Percentiles rank a stretch among this genome's conserved stretches.
phyloP scores from a whole-genome alignment of 768 basidiomycete species.

The Lyophyllum semitale region DNA sequence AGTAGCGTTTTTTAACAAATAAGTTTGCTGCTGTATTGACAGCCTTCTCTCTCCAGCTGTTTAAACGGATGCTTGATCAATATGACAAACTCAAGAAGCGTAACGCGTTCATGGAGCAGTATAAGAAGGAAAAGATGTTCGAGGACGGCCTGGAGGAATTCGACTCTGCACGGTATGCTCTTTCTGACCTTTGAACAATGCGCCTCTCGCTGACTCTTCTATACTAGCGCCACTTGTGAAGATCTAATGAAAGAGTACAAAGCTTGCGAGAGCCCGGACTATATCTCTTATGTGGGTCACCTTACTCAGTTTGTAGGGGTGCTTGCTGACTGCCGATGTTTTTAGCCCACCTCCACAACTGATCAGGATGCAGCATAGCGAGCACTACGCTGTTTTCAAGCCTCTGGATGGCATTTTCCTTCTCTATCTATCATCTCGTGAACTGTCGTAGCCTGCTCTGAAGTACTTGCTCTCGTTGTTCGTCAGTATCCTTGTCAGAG shows the following conservation, averaged over 20 bases:
- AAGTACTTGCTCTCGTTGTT: no score
- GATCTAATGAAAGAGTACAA: conserved; percentile 92
- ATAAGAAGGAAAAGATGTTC: conserved; percentile 97
- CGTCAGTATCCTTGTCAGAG: no score
- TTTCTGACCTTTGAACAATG: background rate
- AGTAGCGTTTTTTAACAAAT: conserved; percentile 31
- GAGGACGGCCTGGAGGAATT: conserved; percentile 93
- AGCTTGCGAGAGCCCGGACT: conserved; percentile 93
- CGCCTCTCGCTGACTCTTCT: no score
- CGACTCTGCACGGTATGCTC: conserved; percentile 86
- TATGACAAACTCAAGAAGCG: conserved; percentile 85
- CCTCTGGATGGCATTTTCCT: no score
- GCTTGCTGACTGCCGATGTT: no score
- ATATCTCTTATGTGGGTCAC: conserved; percentile 68
- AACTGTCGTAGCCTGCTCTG: no score
- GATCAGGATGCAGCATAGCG: no score
- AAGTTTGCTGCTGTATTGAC: conserved; percentile 5
- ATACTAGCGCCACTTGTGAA: conserved; percentile 74
- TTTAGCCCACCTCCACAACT: no score
- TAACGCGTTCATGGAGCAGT: conserved; percentile 96
- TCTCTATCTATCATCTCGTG: no score
- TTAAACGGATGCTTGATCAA: conserved; percentile 95
- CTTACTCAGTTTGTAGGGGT: no score
- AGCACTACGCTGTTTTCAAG: no score
- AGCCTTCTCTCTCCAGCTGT: conserved; percentile 80